A percentile compares a stretch with the other conserved stretches of the same genome.
Conservation (phyloP, 805 yeast genomes). For the Tetrapisispora taiwanensis region DNA sequence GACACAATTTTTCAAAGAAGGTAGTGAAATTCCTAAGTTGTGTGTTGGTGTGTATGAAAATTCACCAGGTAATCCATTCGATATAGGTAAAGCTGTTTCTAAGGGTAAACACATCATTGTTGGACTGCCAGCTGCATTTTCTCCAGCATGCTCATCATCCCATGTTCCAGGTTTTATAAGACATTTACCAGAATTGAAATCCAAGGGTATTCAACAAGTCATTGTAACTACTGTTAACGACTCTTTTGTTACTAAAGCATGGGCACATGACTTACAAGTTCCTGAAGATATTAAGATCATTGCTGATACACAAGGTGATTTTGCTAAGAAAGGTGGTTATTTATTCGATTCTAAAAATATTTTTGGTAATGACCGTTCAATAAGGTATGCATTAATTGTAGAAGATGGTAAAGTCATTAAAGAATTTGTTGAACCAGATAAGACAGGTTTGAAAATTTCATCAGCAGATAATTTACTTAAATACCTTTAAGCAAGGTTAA, state of each 20-base stretch:
- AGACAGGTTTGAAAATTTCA: conserved; percentile 50
- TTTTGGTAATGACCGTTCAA: conserved; percentile 68
- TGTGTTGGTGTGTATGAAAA: conserved; percentile 42
- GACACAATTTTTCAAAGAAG: conserved; percentile 34
- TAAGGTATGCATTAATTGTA: conserved; percentile 66
- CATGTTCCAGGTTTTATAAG: conserved; percentile 65
- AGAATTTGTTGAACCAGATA: conserved; percentile 72
- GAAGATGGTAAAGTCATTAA: conserved; percentile 63
- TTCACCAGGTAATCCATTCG: conserved; percentile 54
- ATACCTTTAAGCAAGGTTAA: background rate
- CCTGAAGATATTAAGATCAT: conserved; percentile 41
- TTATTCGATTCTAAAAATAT: conserved; percentile 64
- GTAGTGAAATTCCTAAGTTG: conserved; percentile 52
- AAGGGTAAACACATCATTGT: conserved; percentile 46
- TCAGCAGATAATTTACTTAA: conserved; percentile 32
- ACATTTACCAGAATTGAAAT: conserved; percentile 40
- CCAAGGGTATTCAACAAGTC: conserved; percentile 54
- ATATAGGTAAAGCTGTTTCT: conserved; percentile 40
- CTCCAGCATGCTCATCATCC: conserved; percentile 63
- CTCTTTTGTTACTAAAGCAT: conserved; percentile 73
- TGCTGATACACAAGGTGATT: conserved; percentile 74
- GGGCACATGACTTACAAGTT: conserved; percentile 44
- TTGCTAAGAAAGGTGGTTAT: conserved; percentile 53
- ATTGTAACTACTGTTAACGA: conserved; percentile 77
- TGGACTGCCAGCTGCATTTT: conserved; percentile 75